Evolutionary conservation across 441 rosid species (phyloP).

Genomic region (Pelargonium citronellum): DNA sequence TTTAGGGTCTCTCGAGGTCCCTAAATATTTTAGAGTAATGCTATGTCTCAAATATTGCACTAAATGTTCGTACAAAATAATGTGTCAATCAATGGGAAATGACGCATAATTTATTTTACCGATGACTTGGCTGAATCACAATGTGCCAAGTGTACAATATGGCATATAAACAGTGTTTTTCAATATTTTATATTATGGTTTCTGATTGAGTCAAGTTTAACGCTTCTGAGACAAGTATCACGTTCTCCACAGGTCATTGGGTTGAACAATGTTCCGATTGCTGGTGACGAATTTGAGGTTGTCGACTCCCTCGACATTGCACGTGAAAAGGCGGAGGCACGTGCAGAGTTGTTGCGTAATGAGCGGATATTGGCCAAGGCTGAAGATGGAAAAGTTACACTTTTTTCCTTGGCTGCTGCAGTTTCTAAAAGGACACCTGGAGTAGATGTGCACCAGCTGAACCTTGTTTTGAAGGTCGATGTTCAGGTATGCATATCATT

Average conservation of each 20-base stretch:
- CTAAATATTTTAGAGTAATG: neutral
- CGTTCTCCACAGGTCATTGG: constrained; percentile 66
- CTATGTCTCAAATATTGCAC: no score
- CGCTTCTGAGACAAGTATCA: neutral
- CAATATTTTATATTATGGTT: neutral
- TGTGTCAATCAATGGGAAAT: no score
- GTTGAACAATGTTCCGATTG: constrained; percentile 67
- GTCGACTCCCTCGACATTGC: constrained; percentile 75
- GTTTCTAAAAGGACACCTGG: constrained; percentile 74
- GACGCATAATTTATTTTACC: no score
- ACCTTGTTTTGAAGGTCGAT: constrained; percentile 85
- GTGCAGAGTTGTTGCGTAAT: constrained; percentile 61
- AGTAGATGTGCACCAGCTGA: constrained; percentile 86
- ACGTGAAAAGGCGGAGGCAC: constrained; percentile 70
- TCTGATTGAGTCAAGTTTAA: neutral
- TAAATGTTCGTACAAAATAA: no score
- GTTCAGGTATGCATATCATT: constrained; percentile 58
- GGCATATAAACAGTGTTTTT: neutral
- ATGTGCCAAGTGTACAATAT: no score
- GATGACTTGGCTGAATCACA: no score
- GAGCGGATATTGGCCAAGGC: constrained; percentile 88
- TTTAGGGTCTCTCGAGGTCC: neutral
- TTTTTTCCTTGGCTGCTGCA: constrained; percentile 92
- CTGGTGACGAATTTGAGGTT: constrained; percentile 94
- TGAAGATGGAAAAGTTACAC: constrained; percentile 90